Percentiles rank a stretch among this genome's conserved stretches.
Evolutionary conservation across 2,329 filamentous ascomycete genomes (phyloP).

Genomic region (Cryphonectria radicalis): DNA sequence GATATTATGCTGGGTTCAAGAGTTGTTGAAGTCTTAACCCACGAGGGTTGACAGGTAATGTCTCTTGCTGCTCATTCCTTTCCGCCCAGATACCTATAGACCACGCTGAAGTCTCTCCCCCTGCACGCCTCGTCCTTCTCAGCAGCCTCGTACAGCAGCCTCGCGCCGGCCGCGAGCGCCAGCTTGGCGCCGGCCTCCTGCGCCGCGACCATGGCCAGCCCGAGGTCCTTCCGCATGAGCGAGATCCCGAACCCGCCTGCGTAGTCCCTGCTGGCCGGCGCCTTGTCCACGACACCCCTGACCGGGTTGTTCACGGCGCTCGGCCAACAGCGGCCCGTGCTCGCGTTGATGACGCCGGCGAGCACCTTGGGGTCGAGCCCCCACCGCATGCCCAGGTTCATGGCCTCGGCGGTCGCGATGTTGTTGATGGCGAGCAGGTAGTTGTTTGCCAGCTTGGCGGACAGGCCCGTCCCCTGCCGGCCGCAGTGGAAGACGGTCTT

Average conservation of each 20-base stretch:
- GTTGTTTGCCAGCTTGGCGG: conserved; percentile 95
- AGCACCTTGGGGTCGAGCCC: conserved; percentile 68
- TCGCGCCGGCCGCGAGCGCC: conserved; percentile 65
- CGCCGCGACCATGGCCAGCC: conserved; percentile 73
- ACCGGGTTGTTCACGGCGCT: conserved; percentile 96
- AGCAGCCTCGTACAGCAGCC: conserved; percentile 69
- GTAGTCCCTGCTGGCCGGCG: conserved; percentile 79
- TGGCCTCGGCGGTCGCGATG: conserved; percentile 69
- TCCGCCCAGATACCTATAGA: conserved; percentile 72
- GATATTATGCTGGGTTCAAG: background rate
- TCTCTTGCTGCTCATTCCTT: conserved; percentile 43
- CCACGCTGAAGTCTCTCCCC: conserved; percentile 79
- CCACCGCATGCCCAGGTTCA: conserved; percentile 66
- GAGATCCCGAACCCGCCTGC: conserved; percentile 75
- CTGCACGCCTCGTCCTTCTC: conserved; percentile 64
- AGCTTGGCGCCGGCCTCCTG: conserved; percentile 68
- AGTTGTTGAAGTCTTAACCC: no score
- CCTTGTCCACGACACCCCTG: conserved; percentile 75
- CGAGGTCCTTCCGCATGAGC: conserved; percentile 81
- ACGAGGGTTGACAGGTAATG: background rate
- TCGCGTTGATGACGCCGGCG: conserved; percentile 86
- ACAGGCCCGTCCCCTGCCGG: conserved; percentile 79
- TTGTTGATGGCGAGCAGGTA: conserved; percentile 95
- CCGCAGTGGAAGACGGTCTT: conserved; percentile 86
- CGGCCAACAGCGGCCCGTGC: conserved; percentile 95